Percentiles rank a stretch among this genome's conserved stretches.
phyloP scores from a whole-genome alignment of 306 rosid genomes.

The Gleditsia sinensis region DNA sequence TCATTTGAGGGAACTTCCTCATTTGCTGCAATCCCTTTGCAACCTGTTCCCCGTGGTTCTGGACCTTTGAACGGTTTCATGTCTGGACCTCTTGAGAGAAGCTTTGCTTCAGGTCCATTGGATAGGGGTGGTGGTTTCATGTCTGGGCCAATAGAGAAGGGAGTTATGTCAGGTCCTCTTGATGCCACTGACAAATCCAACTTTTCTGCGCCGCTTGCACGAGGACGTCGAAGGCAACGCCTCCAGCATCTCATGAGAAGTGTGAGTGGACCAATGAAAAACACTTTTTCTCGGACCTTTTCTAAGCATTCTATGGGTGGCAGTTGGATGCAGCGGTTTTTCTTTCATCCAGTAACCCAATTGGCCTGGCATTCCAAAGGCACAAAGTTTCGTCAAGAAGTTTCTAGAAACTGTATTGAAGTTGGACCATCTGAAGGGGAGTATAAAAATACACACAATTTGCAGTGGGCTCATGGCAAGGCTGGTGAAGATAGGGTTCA shows the following conservation, averaged over 20 bases:
- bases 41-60: slow-evolving; percentile 72
- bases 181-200: slow-evolving; percentile 61
- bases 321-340: slow-evolving; percentile 64
- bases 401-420: slow-evolving; percentile 43
- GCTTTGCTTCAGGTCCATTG: slow-evolving; percentile 60
- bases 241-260: slow-evolving; percentile 67
- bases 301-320: slow-evolving; percentile 52
- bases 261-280: slow-evolving; percentile 70
- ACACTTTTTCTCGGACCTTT: slow-evolving; percentile 61
- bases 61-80: slow-evolving; percentile 65
- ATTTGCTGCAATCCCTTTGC: slow-evolving; percentile 69
- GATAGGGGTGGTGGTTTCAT: slow-evolving; percentile 64
- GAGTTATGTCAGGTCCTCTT: slow-evolving; percentile 75
- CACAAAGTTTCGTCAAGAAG: slow-evolving; percentile 51
- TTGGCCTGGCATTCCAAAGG: slow-evolving; percentile 62
- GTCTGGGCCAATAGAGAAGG: slow-evolving; percentile 74
- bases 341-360: slow-evolving; percentile 60
- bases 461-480: slow-evolving; percentile 84
- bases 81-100: slow-evolving; percentile 74
- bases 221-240: slow-evolving; percentile 50
- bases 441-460: slow-evolving; percentile 51
- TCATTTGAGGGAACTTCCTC: slow-evolving; percentile 71
- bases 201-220: slow-evolving; percentile 68
- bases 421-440: slow-evolving; percentile 51
- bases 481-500: slow-evolving; percentile 82